These are phyloP conservation scores for Tetrahymena borealis DNA, from an alignment of 73 alveolate genomes.

Conservation along the genomic window DNA sequence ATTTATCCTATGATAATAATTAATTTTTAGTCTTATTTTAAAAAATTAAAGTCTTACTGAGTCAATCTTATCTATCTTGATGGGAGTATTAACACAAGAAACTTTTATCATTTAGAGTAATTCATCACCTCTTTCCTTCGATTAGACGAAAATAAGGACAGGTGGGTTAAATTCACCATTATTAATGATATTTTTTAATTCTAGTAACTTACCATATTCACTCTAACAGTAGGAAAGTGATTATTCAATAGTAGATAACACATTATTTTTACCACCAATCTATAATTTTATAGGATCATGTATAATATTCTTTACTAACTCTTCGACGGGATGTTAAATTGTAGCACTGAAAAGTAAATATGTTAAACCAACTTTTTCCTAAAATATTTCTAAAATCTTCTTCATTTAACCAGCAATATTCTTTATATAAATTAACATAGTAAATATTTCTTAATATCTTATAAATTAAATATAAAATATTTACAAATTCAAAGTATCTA, in stretches of 20 bases:
- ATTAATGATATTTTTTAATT: conserved; percentile 45
- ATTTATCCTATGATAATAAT: background rate
- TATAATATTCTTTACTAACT: conserved; percentile 66
- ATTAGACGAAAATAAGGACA: conserved; percentile 90
- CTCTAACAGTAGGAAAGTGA: conserved; percentile 70
- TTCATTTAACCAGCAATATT: conserved; percentile 6
- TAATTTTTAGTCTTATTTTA: background rate
- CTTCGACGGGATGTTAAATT: conserved; percentile 79
- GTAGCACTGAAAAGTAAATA: conserved; percentile 90
- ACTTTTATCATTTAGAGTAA: conserved; percentile 24
- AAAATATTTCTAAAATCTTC: background rate
- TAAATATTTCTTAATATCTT: conserved; percentile 32
- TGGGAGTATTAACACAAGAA: background rate
- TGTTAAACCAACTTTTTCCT: background rate
- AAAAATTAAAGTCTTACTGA: background rate
- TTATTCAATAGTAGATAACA: conserved; percentile 60
- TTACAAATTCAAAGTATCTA: conserved; percentile 70
- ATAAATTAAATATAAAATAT: background rate
- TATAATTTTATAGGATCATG: conserved; percentile 65
- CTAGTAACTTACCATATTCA: conserved; percentile 83
- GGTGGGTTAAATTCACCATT: conserved; percentile 89
- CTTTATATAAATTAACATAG: background rate
- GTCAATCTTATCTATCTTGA: conserved; percentile 20
- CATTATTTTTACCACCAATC: conserved; percentile 74
- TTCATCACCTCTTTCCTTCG: conserved; percentile 66